phyloP scores from a whole-genome alignment of 2,329 filamentous ascomycete genomes.

The Exophiala dermatitidis region DNA sequence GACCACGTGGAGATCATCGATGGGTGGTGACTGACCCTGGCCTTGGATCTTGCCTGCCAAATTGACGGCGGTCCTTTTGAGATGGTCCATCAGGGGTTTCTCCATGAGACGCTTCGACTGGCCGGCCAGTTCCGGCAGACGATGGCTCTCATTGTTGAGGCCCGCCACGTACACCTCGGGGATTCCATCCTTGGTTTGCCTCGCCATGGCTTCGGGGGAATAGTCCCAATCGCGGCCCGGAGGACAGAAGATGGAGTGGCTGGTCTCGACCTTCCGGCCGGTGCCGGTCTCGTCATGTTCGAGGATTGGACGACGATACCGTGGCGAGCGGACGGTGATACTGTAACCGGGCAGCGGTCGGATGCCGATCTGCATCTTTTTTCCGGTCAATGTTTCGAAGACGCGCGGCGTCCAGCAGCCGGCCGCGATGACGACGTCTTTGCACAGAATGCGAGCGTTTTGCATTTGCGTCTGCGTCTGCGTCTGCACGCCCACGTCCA shows the following conservation, averaged over 20 bases:
- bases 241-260: constrained; percentile 62
- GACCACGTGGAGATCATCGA: constrained; percentile 53
- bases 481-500: too few relatives aligned
- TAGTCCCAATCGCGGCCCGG: constrained; percentile 44
- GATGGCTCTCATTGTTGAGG: constrained; percentile 49
- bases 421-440: constrained; percentile 57
- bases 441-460: constrained; percentile 39
- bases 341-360: constrained; percentile 62
- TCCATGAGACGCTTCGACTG: background rate
- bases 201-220: constrained; percentile 63
- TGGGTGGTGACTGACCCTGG: constrained; percentile 3
- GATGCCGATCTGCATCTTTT: constrained; percentile 50
- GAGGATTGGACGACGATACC: constrained; percentile 30
- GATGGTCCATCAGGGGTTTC: background rate
- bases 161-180: constrained; percentile 64
- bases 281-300: background rate
- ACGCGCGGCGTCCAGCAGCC: constrained; percentile 64
- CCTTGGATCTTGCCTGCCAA: constrained; percentile 27
- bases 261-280: constrained; percentile 39
- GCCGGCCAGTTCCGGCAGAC: constrained; percentile 36
- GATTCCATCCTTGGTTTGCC: constrained; percentile 44
- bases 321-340: constrained; percentile 56
- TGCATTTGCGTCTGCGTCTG: background rate
- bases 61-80: background rate
- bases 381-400: constrained; percentile 57